Percentiles rank a stretch among this genome's conserved stretches.
These are phyloP conservation scores for Mycena chlorophos DNA, from an alignment of 768 basidiomycete species.

Conservation along the genomic window DNA sequence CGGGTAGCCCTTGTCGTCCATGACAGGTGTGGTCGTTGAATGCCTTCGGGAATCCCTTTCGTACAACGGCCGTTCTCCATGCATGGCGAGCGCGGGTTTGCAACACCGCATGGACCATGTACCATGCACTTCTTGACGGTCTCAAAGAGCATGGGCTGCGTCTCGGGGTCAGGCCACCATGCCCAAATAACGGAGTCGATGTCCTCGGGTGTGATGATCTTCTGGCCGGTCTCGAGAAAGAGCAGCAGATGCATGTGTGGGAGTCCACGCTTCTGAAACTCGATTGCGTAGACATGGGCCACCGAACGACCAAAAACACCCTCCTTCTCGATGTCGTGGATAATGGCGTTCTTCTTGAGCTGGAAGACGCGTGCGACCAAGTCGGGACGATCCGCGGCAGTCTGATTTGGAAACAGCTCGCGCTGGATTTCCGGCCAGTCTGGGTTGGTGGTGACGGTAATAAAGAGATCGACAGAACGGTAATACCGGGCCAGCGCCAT, in stretches of 20 bases:
- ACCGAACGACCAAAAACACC: constrained; percentile 42
- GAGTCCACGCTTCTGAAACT: constrained; percentile 56
- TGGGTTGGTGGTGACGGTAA: constrained; percentile 56
- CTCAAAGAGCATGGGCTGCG: constrained; percentile 27
- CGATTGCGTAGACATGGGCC: constrained; percentile 49
- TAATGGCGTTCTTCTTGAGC: constrained; percentile 40
- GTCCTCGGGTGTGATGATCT: constrained; percentile 33
- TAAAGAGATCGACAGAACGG: constrained; percentile 43
- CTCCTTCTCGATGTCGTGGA: constrained; percentile 37
- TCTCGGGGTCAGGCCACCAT: constrained; percentile 39
- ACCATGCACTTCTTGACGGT: constrained; percentile 35
- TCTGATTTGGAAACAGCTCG: constrained; percentile 40
- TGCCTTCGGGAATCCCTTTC: constrained; percentile 6
- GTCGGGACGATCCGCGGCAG: constrained; percentile 47
- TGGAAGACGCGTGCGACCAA: constrained; percentile 49
- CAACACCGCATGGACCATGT: constrained; percentile 36
- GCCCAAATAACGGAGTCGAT: constrained; percentile 43
- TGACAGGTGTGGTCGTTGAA: constrained; percentile 9
- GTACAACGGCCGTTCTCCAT: constrained; percentile 22
- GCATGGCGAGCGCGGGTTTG: constrained; percentile 24
- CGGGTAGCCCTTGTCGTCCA: constrained; percentile 13
- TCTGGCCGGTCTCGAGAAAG: constrained; percentile 34
- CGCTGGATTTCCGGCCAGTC: constrained; percentile 47
- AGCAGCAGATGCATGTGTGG: constrained; percentile 53
- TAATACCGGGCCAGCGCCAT: constrained; percentile 43